Base-by-base conservation (phyloP, 2,329 filamentous ascomycete genomes). In the Proliferodiscus dingleyae region DNA sequence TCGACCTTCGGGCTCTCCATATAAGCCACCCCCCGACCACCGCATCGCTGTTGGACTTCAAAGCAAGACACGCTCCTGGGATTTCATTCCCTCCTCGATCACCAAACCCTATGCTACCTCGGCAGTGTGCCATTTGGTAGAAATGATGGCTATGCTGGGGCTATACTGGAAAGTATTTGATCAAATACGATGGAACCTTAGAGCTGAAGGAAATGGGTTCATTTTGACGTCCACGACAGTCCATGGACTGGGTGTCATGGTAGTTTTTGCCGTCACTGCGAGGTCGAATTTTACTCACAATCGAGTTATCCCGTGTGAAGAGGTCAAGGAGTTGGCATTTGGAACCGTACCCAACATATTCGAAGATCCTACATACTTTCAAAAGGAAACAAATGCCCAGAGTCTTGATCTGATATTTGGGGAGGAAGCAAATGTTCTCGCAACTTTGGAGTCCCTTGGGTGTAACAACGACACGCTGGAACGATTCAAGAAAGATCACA, bases 121-220 rank as follows among this genome's bases (percentile, higher is more conserved):
- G 13, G 64, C 62, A 8, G 55, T 67, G 4, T 63, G 60, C 32
- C 63, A 66, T 51, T 41, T 67, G 18, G 59, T 64, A 10, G 59
- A 66, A 32, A 59, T 67, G 43, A 62, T 62, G 46, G 53, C 61
- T 7, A 61, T 65, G 46, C 37, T 67, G 48, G 67, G 77, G 6
- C 67, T 81, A 6, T 71, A 81, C 60, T 81, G 77, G 77, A 76
- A 74, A 50, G 72, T 75, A 43, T 80, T 80, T 52, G 73, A 79
- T 53, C 67, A 73, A 26, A 69, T 62, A 7, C 62, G 62, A 10
- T 72, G 78, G 52, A 70, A 70, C 15, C 74, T 78, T 40, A 71
- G 63, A 47, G 65, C 65, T 9, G 63, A 65, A 57, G 65, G 65
- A 2, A 64, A 65, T 41, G 64, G 64, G 1, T 62, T 65, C 26